phyloP scores from a whole-genome alignment of 345 rosid species.

The Raphanus raphanistrum region DNA sequence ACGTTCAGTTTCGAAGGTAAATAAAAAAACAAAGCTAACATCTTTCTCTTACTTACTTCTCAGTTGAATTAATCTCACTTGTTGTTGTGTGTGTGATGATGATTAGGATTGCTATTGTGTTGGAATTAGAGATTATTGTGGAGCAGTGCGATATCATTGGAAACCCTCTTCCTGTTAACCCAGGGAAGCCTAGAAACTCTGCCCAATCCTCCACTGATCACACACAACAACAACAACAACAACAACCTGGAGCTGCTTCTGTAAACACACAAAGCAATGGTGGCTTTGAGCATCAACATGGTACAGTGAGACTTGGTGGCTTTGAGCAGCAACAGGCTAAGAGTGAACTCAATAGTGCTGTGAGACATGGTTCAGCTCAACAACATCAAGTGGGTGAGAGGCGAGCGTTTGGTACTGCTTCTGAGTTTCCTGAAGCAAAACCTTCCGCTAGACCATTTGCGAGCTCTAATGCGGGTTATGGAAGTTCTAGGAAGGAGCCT shows the following conservation, averaged over 20 bases:
- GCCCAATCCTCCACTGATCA: background rate
- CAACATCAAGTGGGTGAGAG: constrained; percentile 40
- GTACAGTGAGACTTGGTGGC: background rate
- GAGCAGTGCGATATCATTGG: background rate
- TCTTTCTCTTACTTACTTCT: background rate
- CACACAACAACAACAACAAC: background rate
- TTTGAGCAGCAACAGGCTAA: constrained; percentile 49
- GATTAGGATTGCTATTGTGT: background rate
- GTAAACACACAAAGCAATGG: constrained; percentile 4
- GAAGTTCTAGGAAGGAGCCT: too few species aligned
- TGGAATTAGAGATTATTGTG: background rate
- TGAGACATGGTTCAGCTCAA: constrained; percentile 34
- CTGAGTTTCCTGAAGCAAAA: constrained; percentile 36
- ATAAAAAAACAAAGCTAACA: background rate
- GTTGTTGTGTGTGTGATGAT: background rate
- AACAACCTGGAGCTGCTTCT: background rate
- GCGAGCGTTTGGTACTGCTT: constrained; percentile 40
- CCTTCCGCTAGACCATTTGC: constrained; percentile 35
- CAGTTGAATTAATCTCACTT: background rate
- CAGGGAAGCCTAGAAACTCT: background rate
- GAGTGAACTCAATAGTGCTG: constrained; percentile 35
- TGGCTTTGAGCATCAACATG: constrained; percentile 38
- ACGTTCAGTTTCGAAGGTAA: background rate
- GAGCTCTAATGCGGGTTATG: background rate
- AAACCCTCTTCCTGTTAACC: background rate